These are phyloP conservation scores for Termitomyces sp. DNA, from an alignment of 768 basidiomycete genomes.

Conservation along the genomic window DNA sequence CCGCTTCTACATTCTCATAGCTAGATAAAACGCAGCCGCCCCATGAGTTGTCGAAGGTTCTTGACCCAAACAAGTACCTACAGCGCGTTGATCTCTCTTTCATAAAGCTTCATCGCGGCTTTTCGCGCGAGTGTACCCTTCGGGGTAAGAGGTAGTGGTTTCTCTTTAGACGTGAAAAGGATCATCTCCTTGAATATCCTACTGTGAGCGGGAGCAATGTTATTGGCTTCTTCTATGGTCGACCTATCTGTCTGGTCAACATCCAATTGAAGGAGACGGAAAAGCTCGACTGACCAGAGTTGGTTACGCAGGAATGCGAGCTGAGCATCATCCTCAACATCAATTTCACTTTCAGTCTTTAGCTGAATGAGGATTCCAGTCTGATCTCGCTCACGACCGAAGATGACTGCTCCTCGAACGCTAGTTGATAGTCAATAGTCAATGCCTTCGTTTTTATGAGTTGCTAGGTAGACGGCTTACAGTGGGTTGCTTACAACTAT, in stretches of 20 bases:
- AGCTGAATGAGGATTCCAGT: slow-evolving; percentile 23
- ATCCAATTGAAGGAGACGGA: background rate
- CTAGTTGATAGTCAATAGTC: background rate
- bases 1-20: slow-evolving; percentile 1
- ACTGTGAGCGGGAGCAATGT: slow-evolving; percentile 32
- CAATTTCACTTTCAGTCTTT: slow-evolving; percentile 9
- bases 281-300: slow-evolving; percentile 22
- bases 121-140: slow-evolving; percentile 45
- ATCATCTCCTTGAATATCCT: slow-evolving; percentile 51
- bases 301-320: slow-evolving; percentile 26
- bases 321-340: slow-evolving; percentile 11
- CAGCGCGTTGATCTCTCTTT: slow-evolving; percentile 35
- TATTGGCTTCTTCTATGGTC: slow-evolving; percentile 39
- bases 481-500: slow-evolving; percentile 13
- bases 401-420: slow-evolving; percentile 27
- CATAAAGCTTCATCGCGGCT: slow-evolving; percentile 34
- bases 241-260: slow-evolving; percentile 18
- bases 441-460: background rate
- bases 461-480: slow-evolving; percentile 6
- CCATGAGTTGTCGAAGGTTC: background rate
- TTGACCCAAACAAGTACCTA: slow-evolving; percentile 13
- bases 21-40: background rate
- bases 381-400: slow-evolving; percentile 30
- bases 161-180: slow-evolving; percentile 32
- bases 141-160: slow-evolving; percentile 37